Percentiles rank a stretch among this genome's conserved stretches.
Evolutionary conservation across 495 filamentous ascomycete species (phyloP).

Genomic region (Lasiosphaeria miniovina): DNA sequence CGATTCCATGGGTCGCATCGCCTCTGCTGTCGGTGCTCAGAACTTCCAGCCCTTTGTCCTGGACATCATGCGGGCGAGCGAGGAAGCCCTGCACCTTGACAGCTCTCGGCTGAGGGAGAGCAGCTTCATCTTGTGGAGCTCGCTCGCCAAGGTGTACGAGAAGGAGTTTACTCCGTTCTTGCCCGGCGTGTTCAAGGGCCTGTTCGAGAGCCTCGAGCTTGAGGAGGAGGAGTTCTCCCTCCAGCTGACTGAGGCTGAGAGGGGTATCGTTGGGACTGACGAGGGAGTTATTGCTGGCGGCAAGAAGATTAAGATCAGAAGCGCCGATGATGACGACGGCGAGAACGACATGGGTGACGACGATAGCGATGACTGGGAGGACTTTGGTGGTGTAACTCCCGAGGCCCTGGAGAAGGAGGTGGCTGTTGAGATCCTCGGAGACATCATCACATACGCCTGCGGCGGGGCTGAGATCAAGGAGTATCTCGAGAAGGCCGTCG

Average conservation of each 20-base stretch:
- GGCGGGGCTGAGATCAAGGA: slow-evolving; percentile 63
- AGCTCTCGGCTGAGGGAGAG: slow-evolving; percentile 90
- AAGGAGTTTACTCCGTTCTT: slow-evolving; percentile 88
- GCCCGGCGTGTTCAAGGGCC: slow-evolving; percentile 75
- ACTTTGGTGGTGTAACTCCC: slow-evolving; percentile 71
- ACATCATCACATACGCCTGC: slow-evolving; percentile 82
- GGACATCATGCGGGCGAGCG: slow-evolving; percentile 83
- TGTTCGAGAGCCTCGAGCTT: slow-evolving; percentile 82
- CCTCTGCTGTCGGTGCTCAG: slow-evolving; percentile 78
- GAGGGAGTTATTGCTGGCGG: slow-evolving; percentile 73
- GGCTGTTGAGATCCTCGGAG: slow-evolving; percentile 89
- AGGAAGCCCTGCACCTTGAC: slow-evolving; percentile 86
- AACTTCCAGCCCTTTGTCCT: slow-evolving; percentile 87
- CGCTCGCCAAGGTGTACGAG: slow-evolving; percentile 88
- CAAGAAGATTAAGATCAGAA: slow-evolving; percentile 75
- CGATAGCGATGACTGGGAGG: slow-evolving; percentile 81
- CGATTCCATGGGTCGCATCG: slow-evolving; percentile 90
- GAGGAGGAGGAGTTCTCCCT: slow-evolving; percentile 85
- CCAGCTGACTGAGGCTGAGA: slow-evolving; percentile 70
- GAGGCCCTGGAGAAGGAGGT: slow-evolving; percentile 97
- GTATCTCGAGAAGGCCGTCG: slow-evolving; percentile 87
- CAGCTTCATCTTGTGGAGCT: slow-evolving; percentile 94
- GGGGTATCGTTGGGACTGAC: slow-evolving; percentile 61
- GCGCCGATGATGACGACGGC: slow-evolving; percentile 57
- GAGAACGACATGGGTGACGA: slow-evolving; percentile 62